phyloP scores from a whole-genome alignment of 345 rosid species.

The Lumnitzera racemosa region DNA sequence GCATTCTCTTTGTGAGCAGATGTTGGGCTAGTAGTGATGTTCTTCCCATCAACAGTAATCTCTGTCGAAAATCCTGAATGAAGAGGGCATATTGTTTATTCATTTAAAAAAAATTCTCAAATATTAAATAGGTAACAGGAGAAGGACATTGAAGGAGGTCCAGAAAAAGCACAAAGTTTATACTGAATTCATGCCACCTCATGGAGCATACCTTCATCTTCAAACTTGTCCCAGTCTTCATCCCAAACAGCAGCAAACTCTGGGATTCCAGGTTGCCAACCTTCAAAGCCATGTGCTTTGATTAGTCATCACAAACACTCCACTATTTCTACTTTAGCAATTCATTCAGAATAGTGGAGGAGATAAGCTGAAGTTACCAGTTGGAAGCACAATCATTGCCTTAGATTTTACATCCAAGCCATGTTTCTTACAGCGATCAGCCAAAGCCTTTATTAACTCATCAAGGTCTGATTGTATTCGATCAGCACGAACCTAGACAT shows the following conservation, averaged over 20 bases:
- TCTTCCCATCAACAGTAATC: slow-evolving; percentile 47
- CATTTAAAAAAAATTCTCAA: not conserved
- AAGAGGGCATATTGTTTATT: slow-evolving; percentile 7
- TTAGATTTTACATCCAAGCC: slow-evolving; percentile 65
- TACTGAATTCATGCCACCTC: not conserved
- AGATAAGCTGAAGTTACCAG: slow-evolving; percentile 36
- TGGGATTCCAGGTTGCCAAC: slow-evolving; percentile 97
- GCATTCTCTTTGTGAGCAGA: slow-evolving; percentile 39
- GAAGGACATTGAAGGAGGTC: not conserved
- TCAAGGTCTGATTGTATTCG: slow-evolving; percentile 93
- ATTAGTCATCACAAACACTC: slow-evolving; percentile 5
- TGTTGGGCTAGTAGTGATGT: slow-evolving; percentile 21
- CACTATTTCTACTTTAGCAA: not conserved
- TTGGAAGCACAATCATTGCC: slow-evolving; percentile 82
- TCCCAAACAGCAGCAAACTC: slow-evolving; percentile 88
- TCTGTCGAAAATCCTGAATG: slow-evolving; percentile 82
- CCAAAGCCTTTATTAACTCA: slow-evolving; percentile 73
- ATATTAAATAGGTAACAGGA: slow-evolving; percentile 2
- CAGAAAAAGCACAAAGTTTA: not conserved
- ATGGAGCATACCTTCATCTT: slow-evolving; percentile 67
- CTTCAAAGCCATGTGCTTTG: slow-evolving; percentile 26
- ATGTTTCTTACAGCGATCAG: slow-evolving; percentile 79
- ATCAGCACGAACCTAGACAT: slow-evolving; percentile 85
- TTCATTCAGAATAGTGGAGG: not conserved
- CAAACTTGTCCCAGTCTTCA: slow-evolving; percentile 99